Base-by-base conservation (phyloP, 2,329 filamentous ascomycete species). In the Aspergillus novoparasiticus region DNA sequence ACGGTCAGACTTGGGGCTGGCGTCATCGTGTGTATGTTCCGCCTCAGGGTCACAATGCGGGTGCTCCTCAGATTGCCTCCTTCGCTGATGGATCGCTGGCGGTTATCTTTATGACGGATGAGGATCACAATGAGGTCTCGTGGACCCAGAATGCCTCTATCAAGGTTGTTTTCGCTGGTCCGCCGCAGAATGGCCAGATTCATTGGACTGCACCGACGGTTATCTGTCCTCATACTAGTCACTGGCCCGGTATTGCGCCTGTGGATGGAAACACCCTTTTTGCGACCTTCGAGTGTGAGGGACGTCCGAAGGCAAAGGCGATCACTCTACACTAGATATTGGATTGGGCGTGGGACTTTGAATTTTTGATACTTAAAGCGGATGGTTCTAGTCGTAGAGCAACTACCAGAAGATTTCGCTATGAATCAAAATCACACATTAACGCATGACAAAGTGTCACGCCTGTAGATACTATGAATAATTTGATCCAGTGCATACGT, bases 61-160 rank as follows among this genome's bases (percentile, higher is more conserved):
- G 81, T 2, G 75, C 80, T 14, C 81, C 81, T 32, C 81, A 83
- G 75, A 79, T 83, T 57, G 78, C 79, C 14, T 73, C 74, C 12
- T 77, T 80, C 53, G 76, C 68, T 0, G 76, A 79, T 54, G 77
- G 76, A 3, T 76, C 73, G 26, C 43, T 83, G 65, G 81, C 76
- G 2, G 79, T 80, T 0, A 77, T 83, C 12, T 83, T 83, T 67
- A 82, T 82, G 81, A 81, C 79, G 5, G 81, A 83, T 61, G 80
- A 82, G 71, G 79, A 81, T 50, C 67, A 73, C 1, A 60, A 64
- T 0, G 58, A 69, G 57, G 72, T 74, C 12, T 65, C 71, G 14
- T 83, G 81, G 81, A 77, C 78, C 0, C 64, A 71, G 30, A 75
- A 78, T 41, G 79, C 81, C 0, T 72, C 72, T 2, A 73, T 82